Base-by-base conservation (phyloP, 108 stramenopile species). In the Discostella stelligeroides region DNA sequence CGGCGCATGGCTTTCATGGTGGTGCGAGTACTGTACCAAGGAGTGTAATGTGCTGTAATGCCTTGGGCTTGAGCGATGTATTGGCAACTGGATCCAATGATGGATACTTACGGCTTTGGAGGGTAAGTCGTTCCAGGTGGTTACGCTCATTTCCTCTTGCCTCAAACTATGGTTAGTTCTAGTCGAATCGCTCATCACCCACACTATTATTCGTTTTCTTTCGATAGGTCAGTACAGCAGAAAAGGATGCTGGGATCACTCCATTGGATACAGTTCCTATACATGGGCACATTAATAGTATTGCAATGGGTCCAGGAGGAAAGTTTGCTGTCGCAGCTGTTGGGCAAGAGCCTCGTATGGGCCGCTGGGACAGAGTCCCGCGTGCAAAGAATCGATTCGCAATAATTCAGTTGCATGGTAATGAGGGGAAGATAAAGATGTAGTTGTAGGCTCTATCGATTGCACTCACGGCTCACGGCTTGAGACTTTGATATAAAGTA, bases 41-140 rank as follows among this genome's bases (percentile, higher is more conserved):
- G 23, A 73, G 86, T n/a, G 83, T 94, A 20, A 72, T 60, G 46
- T 76, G 73, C 60, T 64, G 88, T 21, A 82, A 64, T 14, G 79
- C 83, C 17, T 34, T 89, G 39, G 69, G 75, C 20, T 76, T 85
- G 25, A 92, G 91, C 58, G 96, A 97, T 73, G 65, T 95, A 42
- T 81, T 84, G 14, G 83, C 80, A 15, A 88, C 87, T 57, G 96
- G 96, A 9, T 94, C 94, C 11, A 85, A 73, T 71, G 96, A 97
- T 78, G 96, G 96, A 28, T 91, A 81, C 58, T 54, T 95, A 29
- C 71, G 93, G 29, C 73, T 97, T 4, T 97, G 96, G 96, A 87
- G 85, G 69, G 90, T 88, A 42, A 45, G 71, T 58, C 47, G 21
- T 54, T 45, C 20, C 1, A 28, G 7, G 11, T n/a, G n/a, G n/a